These are phyloP conservation scores for Cyclotella atomus DNA, from an alignment of 108 stramenopile genomes.

Conservation along the genomic window DNA sequence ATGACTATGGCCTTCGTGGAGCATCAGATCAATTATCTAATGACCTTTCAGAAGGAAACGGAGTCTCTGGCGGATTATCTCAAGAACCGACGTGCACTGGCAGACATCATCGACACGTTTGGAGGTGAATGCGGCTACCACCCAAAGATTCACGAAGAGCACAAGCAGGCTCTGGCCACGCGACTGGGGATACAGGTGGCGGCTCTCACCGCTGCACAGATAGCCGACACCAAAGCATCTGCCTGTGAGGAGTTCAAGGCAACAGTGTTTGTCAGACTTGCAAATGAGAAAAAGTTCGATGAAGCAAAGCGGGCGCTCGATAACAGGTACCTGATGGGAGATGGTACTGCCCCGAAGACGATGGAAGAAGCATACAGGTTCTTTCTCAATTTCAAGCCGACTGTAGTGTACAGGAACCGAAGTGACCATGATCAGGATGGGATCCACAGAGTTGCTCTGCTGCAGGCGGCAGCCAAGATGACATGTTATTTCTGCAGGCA, in stretches of 20 bases:
- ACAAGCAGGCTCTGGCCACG: neutral
- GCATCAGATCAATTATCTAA: neutral
- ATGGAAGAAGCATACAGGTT: neutral
- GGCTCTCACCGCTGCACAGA: neutral
- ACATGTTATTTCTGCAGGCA: neutral
- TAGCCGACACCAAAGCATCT: neutral
- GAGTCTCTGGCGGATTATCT: neutral
- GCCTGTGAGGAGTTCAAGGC: neutral
- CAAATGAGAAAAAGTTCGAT: neutral
- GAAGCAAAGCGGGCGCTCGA: neutral
- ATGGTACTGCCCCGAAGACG: neutral
- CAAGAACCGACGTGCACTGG: neutral
- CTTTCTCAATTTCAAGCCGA: neutral
- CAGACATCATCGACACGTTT: neutral
- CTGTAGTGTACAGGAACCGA: neutral
- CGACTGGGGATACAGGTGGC: neutral
- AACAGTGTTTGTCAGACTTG: neutral
- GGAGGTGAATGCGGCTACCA: neutral
- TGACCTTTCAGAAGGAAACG: neutral
- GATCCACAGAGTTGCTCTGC: neutral
- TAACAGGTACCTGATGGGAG: neutral
- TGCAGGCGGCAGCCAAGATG: neutral
- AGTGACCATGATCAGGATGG: no score
- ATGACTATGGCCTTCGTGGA: neutral
- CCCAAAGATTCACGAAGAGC: neutral